Base-by-base conservation (phyloP, 805 yeast genomes). In the Candida corydali region DNA sequence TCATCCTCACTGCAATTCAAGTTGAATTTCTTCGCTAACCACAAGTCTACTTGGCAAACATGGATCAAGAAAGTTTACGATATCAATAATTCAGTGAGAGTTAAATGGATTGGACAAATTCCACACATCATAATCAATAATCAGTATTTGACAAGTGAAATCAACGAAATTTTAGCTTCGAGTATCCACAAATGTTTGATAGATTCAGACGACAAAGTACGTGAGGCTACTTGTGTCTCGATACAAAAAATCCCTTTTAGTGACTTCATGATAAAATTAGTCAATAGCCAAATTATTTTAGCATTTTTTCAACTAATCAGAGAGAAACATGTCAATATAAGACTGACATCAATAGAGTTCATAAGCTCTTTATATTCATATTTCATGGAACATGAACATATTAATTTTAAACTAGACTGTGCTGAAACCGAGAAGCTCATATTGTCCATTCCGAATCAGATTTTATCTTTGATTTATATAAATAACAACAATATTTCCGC, bases 61-160 rank as follows among this genome's bases (percentile, higher is more conserved):
- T 88, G 95, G 95, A 55, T 84, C 37, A 81, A 80, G 43, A 83
- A 88, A 45, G 73, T 82, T 4, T 65, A 82, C 8, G 97, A 88
- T 54, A 63, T 76, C 6, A 76, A 82, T 2, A 65, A 83, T 0
- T 52, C 51, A 2, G 89, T 87, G 2, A 66, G 96, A 36, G 57
- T 70, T 4, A 69, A 72, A 37, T 88, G 96, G 96, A 77, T 76
- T 0, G 76, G 76, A 33, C 73, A 77, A 24, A 57, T 79, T 0
- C 69, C 80, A 0, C 55, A 50, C 1, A 69, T 82, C 6, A 42
- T 86, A 2, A 39, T 41, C 8, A 42, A 51, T 14, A 66, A 79
- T 42, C 52, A 57, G 14, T 80, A 76, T 39, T 54, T 74, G 1
- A 61, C 73, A 1, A 48, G 59, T 0, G 88, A 82, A 32, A 59